Evolutionary conservation across 2,329 filamentous ascomycete genomes (phyloP).

Genomic region (Ophiostoma angusticollis): DNA sequence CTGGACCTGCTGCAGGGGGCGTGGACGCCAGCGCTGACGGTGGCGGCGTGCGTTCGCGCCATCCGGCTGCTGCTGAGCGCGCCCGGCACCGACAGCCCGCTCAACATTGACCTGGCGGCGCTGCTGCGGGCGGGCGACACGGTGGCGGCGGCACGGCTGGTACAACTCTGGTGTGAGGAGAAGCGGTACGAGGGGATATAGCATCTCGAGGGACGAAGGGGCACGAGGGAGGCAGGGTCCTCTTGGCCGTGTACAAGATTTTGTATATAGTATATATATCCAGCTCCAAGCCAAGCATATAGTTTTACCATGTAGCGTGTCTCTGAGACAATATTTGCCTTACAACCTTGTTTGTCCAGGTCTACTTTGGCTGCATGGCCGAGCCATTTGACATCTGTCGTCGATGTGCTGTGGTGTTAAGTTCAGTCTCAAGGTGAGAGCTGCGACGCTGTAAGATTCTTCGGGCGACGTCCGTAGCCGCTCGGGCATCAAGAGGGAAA

Average conservation of each 20-base stretch:
- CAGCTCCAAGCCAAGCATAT: no score
- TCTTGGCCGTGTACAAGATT: no score
- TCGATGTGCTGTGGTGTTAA: no score
- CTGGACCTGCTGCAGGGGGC: conserved; percentile 68
- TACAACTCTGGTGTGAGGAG: conserved; percentile 53
- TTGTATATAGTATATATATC: background rate
- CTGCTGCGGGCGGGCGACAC: conserved; percentile 55
- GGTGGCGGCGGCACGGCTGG: conserved; percentile 54
- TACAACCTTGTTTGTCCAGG: no score
- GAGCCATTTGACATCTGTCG: no score
- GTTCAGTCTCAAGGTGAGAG: no score
- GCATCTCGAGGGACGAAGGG: background rate
- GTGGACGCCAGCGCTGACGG: conserved; percentile 79
- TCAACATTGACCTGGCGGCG: conserved; percentile 68
- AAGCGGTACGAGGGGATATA: conserved; percentile 34
- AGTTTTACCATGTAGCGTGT: no score
- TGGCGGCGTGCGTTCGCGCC: conserved; percentile 60
- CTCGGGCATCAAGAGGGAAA: no score
- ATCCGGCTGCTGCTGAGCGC: conserved; percentile 56
- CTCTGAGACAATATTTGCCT: no score
- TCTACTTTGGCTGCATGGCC: no score
- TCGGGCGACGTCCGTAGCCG: no score
- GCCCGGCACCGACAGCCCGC: conserved; percentile 59
- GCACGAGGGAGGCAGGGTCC: background rate
- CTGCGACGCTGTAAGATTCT: no score